Base-by-base conservation (phyloP, 2,329 filamentous ascomycete genomes). In the Arthroderma sp. region DNA sequence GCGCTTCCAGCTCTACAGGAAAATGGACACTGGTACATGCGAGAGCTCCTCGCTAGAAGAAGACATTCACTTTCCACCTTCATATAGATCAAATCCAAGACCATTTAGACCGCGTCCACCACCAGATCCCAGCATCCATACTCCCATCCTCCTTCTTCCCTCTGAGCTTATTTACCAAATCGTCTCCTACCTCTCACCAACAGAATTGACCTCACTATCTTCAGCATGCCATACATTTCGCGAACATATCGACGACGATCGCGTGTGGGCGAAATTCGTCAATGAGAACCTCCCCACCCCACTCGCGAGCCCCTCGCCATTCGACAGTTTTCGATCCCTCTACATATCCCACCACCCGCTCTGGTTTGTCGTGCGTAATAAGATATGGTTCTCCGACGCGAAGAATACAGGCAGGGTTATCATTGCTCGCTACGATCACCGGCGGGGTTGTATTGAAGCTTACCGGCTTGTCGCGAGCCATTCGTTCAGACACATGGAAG, bases 361-460 rank as follows among this genome's bases (percentile, higher is more conserved):
- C 54, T 95, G 88, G 88, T 94, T 94, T 56, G 69, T 95, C 1
- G 72, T 84, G 0, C 78, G 75, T 42, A 71, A 84, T 58, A 88
- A 84, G 62, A 69, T 95, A 51, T 95, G 88, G 88, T 89, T 94
- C 57, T 76, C 78, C 48, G 86, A 94, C 61, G 73, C 70, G 2
- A 74, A 80, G 29, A 72, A 86, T 40, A 80, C 75, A 1, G 88
- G 88, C 0, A 83, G 82, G 58, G 63, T 94, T 36, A 72, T 94
- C 28, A 57, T 94, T 34, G 73, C 75, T n/a, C 78, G 83, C 8
- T 95, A 87, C 56, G 79, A 94, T 58, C 74, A 78, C 38, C 66
- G 75, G 3, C 71, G 77, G 37, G 83, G 81, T 10, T 80, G 79
- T 53, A 94, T 95, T 45, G 84, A 91, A 63, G 86, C 78, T 3